A percentile compares a stretch with the other conserved stretches of the same genome.
Evolutionary conservation across 2,329 filamentous ascomycete genomes (phyloP).

Genomic region (Cercospora zeae-maydis): DNA sequence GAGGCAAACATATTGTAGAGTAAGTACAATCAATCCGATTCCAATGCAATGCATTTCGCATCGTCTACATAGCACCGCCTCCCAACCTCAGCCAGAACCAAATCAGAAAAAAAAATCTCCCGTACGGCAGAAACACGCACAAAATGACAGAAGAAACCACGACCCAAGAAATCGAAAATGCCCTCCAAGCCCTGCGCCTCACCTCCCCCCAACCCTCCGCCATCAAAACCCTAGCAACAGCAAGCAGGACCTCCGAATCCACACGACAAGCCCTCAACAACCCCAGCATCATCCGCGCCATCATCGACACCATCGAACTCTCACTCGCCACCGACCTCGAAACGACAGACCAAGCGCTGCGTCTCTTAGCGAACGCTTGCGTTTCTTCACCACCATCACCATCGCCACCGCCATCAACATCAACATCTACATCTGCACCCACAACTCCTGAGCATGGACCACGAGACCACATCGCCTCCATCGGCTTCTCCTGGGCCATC

Average conservation of each 20-base stretch:
- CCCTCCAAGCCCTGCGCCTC: background rate
- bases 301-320: slow-evolving; percentile 18
- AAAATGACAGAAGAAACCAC: background rate
- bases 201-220: background rate
- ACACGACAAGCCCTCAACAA: slow-evolving; percentile 20
- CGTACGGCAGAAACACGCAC: background rate
- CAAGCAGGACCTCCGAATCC: slow-evolving; percentile 19
- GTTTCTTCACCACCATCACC: slow-evolving; percentile 23
- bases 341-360: slow-evolving; percentile 20
- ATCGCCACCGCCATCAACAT: too few species aligned
- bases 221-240: slow-evolving; percentile 21
- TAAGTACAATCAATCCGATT: too few species aligned
- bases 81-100: background rate
- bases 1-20: background rate
- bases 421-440: too few species aligned
- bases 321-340: slow-evolving; percentile 12
- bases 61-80: background rate
- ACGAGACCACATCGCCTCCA: slow-evolving; percentile 25
- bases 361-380: slow-evolving; percentile 36
- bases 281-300: slow-evolving; percentile 11
- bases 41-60: background rate
- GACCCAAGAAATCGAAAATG: background rate
- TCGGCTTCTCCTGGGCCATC: slow-evolving; percentile 25
- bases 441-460: slow-evolving; percentile 3
- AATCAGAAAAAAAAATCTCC: background rate